These are phyloP conservation scores for Dalbergia oliveri DNA, from an alignment of 306 rosid genomes.

Conservation along the genomic window DNA sequence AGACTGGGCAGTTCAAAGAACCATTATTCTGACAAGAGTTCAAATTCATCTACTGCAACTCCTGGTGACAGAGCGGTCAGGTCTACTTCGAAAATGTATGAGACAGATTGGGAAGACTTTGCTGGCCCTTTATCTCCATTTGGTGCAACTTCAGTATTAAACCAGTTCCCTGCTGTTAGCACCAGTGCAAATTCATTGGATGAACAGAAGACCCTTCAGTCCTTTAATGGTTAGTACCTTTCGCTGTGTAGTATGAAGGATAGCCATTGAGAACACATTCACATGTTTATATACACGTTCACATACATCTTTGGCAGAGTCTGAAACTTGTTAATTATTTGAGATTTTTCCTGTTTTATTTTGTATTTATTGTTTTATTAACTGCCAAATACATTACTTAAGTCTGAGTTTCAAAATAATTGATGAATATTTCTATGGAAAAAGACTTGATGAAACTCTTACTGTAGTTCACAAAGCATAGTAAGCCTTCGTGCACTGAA, in stretches of 20 bases:
- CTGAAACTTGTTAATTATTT: slow-evolving; percentile 24
- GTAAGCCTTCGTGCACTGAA: slow-evolving; percentile 4
- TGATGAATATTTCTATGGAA: slow-evolving; percentile 14
- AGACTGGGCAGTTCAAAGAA: slow-evolving; percentile 64
- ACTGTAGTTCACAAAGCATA: slow-evolving; percentile 23
- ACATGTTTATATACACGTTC: not conserved
- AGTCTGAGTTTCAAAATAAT: not conserved
- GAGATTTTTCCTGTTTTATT: slow-evolving; percentile 16
- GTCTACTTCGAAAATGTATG: slow-evolving; percentile 60
- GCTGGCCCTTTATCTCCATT: slow-evolving; percentile 70
- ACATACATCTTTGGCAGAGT: slow-evolving; percentile 16
- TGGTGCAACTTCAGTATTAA: slow-evolving; percentile 69
- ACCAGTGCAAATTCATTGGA: slow-evolving; percentile 73
- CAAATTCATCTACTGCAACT: slow-evolving; percentile 73
- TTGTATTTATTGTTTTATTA: slow-evolving; percentile 26
- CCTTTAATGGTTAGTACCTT: slow-evolving; percentile 69
- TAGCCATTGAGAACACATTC: not conserved
- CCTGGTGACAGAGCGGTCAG: slow-evolving; percentile 66
- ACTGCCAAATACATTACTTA: not conserved
- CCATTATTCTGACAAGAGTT: slow-evolving; percentile 70
- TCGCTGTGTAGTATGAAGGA: slow-evolving; percentile 32
- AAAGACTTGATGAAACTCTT: slow-evolving; percentile 15
- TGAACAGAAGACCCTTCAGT: slow-evolving; percentile 55
- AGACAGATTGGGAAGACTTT: slow-evolving; percentile 73
- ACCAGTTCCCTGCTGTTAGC: slow-evolving; percentile 66